These are phyloP conservation scores for Bidens hawaiensis DNA, from an alignment of 140 eudicot species.

Conservation along the genomic window DNA sequence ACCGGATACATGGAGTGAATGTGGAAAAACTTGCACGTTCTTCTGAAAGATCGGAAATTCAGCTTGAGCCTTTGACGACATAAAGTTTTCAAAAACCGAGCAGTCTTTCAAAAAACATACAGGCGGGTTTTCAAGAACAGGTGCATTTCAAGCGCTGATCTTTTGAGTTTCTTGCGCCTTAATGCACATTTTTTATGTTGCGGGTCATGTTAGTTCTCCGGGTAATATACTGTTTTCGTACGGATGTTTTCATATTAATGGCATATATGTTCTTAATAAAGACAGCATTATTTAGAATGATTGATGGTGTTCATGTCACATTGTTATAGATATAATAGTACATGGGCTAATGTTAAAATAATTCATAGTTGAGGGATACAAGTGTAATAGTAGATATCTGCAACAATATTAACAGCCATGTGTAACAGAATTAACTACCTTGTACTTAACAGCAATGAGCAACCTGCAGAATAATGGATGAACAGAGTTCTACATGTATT, in stretches of 20 bases:
- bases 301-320: no score
- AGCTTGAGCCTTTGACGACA: constrained; percentile 64
- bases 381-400: no score
- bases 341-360: no score
- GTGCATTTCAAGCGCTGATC: constrained; percentile 1
- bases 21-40: constrained; percentile 37
- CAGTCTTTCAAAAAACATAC: neutral
- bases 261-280: no score
- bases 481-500: no score
- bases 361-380: no score
- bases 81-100: constrained; percentile 20
- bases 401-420: no score
- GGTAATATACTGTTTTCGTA: neutral
- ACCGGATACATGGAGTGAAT: constrained; percentile 27
- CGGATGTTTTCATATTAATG: neutral
- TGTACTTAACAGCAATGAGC: no score
- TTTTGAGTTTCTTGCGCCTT: constrained; percentile 19
- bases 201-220: constrained; percentile 12
- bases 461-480: no score
- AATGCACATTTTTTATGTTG: constrained; percentile 17
- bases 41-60: constrained; percentile 70
- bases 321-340: no score
- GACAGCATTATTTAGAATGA: no score
- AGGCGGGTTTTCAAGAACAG: neutral
- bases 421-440: no score